phyloP scores from a whole-genome alignment of 257 asterid species.

The Fraxinus quadrangulata region DNA sequence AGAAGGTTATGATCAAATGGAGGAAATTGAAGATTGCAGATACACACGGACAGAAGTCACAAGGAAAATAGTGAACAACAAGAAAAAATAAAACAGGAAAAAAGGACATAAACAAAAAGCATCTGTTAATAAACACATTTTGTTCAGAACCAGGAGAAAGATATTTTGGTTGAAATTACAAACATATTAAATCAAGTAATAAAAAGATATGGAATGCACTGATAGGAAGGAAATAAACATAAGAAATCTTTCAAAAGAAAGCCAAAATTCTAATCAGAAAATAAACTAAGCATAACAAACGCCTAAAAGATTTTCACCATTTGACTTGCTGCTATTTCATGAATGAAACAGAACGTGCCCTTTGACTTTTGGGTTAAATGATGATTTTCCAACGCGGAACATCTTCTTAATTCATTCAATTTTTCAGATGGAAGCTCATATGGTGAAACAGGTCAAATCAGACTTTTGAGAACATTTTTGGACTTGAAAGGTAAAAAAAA shows the following conservation, averaged over 20 bases:
- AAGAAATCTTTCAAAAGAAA: neutral
- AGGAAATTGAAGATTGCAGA: conserved; percentile 25
- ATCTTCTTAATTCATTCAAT: neutral
- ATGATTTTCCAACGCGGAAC: neutral
- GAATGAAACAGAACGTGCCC: neutral
- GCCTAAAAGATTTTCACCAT: neutral
- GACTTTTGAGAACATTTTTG: neutral
- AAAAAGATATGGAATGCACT: neutral
- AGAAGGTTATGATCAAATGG: conserved; percentile 54
- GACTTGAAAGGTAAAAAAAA: neutral
- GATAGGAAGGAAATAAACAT: neutral
- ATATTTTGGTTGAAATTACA: conserved; percentile 2
- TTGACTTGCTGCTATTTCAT: neutral
- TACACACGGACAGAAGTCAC: conserved; percentile 10
- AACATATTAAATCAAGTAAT: neutral
- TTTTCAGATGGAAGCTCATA: neutral
- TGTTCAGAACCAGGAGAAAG: neutral
- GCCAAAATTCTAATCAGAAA: neutral
- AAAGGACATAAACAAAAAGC: neutral
- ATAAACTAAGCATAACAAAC: neutral
- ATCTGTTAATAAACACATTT: neutral
- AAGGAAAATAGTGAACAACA: neutral
- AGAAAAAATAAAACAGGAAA: neutral
- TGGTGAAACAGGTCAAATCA: neutral
- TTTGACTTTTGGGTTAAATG: neutral